Evolutionary conservation across 306 rosid species (phyloP), one percentile per base, ranked within the genome.

Genomic region (Gleditsia sinensis): DNA sequence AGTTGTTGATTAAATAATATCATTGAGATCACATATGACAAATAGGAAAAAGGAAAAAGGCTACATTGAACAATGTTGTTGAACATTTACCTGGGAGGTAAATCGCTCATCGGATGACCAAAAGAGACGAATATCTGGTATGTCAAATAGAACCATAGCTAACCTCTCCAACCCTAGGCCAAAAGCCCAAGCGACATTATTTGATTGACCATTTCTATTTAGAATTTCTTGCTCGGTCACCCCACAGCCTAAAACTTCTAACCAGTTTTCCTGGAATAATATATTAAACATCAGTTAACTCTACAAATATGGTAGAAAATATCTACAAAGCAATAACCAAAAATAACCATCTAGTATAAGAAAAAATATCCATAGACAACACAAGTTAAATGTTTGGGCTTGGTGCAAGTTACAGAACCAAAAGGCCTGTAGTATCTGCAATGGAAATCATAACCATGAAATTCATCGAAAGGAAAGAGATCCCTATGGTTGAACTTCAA

Each of bases 141-240:
- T 95, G 75, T 90, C 96, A 88, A 95, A 95, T 54, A 95, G 88
- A 85, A 95, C 96, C 99, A 95, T 95, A 24, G 99, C 99, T 51
- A 95, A 84, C 78, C 98, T 87, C 84, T 95, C 99, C 84, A 95
- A 78, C 46, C 99, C 99, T 40, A 95, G 91, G 75, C 99, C 99
- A 20, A 95, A 95, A 77, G 99, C 99, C 98, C 97, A 95, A 74
- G 99, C 98, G 77, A 95, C 97, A 80, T 90, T 88, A 77, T 83
- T 50, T 45, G 82, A 42, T 80, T 85, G 89, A 39, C 92, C 97
- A 75, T 92, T 90, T 84, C 91, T 87, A 57, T 72, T 87, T 72
- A 95, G 82, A 82, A 95, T 95, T 73, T 95, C 96, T 88, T 92
- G 96, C 83, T 95, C 98, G 54, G 92, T 92, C 85, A 92, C 99